Evolutionary conservation across 2,329 filamentous ascomycete species (phyloP), one percentile per base, ranked within the genome.

Genomic region (Alternaria burnsii): DNA sequence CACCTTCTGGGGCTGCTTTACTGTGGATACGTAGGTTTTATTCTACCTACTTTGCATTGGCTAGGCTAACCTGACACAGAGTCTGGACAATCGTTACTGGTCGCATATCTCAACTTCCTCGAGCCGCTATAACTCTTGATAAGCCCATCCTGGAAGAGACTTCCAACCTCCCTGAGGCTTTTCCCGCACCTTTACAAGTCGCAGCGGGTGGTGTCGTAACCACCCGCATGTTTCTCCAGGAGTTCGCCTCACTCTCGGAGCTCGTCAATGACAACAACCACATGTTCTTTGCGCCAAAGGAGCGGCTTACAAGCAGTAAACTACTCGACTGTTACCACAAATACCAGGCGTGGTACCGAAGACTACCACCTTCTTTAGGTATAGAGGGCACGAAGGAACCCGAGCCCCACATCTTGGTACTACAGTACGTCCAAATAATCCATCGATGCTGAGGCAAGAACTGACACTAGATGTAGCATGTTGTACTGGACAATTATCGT

Each of bases 231-330:
- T 81, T 82, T 64, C 71, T 80, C 12, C 77, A 81, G 28, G 75
- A 89, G 65, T 89, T 92, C 67, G 90, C 88, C 71, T 87, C 89
- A 70, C 83, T 93, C 52, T 91, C 89, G 63, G 89, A 92, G 76
- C 85, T 93, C 1, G 87, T 92, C 1, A 91, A 91, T 73, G 86
- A 90, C 67, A 89, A 88, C 30, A 82, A 91, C 20, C 90, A 89
- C 71, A 85, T 90, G 40, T 84, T 92, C n/a, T 90, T 92, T 71
- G 89, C 90, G 4, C 90, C 91, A 0, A 87, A 86, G 14, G 84
- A 85, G 56, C 86, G 86, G 5, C 82, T 92, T 44, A 90, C 87
- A 0, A 88, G 88, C 65, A 84, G 85, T 40, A 86, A 87, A 40
- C 79, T 93, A 2, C 80, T 91, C 9, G 83, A 82, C 48, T 86